These are phyloP conservation scores for Phytophthora multivora DNA, from an alignment of 352 stramenopile genomes.

Conservation along the genomic window DNA sequence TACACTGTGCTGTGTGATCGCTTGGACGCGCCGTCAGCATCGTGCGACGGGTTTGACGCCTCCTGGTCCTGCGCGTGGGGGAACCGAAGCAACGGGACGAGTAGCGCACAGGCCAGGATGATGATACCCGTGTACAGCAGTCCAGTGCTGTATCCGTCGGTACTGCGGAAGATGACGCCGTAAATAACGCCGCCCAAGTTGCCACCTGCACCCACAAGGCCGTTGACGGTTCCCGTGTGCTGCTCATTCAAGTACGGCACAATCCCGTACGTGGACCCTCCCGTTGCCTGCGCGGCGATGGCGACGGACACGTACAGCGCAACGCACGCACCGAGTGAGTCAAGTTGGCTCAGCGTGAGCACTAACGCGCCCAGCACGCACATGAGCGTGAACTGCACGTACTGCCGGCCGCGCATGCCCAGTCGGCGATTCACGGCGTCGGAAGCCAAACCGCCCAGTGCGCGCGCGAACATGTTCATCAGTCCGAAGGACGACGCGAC, in stretches of 20 bases:
- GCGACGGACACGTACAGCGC: slow-evolving; percentile 92
- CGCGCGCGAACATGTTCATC: slow-evolving; percentile 94
- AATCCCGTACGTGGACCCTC: slow-evolving; percentile 69
- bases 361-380: slow-evolving; percentile 79
- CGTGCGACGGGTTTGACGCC: neutral
- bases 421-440: slow-evolving; percentile 84
- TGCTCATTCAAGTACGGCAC: slow-evolving; percentile 76
- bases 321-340: slow-evolving; percentile 74
- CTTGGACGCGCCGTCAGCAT: slow-evolving; percentile 8
- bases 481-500: slow-evolving; percentile 93
- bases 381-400: slow-evolving; percentile 83
- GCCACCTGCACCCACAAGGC: slow-evolving; percentile 65
- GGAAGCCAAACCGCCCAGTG: slow-evolving; percentile 84
- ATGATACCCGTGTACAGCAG: slow-evolving; percentile 68
- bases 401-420: slow-evolving; percentile 91
- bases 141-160: slow-evolving; percentile 37
- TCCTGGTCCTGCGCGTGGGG: slow-evolving; percentile 38
- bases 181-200: slow-evolving; percentile 78
- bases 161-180: slow-evolving; percentile 67
- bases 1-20: slow-evolving; percentile 34
- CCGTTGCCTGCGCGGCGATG: slow-evolving; percentile 88
- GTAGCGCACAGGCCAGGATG: slow-evolving; percentile 54
- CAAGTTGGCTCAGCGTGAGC: slow-evolving; percentile 86
- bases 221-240: slow-evolving; percentile 69
- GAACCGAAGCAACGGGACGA: slow-evolving; percentile 49